Conservation (phyloP, 2,329 filamentous ascomycete species). For the Aulographum hederae region DNA sequence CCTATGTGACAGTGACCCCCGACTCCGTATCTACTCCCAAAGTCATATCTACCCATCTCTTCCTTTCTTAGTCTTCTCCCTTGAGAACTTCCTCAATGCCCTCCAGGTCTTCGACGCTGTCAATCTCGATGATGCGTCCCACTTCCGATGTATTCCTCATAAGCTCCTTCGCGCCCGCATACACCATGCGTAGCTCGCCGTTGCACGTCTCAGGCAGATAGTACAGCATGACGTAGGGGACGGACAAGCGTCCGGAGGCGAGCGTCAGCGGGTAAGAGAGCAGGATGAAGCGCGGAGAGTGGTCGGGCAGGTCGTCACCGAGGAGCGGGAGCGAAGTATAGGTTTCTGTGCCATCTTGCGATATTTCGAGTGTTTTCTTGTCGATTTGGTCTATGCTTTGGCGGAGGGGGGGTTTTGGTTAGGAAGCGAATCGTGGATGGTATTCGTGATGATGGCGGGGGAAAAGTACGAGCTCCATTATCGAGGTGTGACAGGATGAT, state of each 20-base stretch:
- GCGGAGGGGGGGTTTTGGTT: constrained; percentile 11
- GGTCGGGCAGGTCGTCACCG: constrained; percentile 78
- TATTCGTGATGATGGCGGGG: background rate
- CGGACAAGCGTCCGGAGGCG: constrained; percentile 66
- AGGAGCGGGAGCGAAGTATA: constrained; percentile 71
- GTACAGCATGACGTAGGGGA: constrained; percentile 88
- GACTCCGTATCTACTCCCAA: too few relatives aligned
- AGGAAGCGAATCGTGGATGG: constrained; percentile 7
- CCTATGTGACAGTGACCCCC: too few relatives aligned
- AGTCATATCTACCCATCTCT: too few relatives aligned
- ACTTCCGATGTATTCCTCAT: constrained; percentile 88
- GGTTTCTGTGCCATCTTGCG: constrained; percentile 59
- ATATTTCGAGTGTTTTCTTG: constrained; percentile 77
- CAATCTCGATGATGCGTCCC: constrained; percentile 71
- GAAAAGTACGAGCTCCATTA: background rate
- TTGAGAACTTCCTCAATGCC: constrained; percentile 53
- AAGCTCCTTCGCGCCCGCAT: constrained; percentile 88
- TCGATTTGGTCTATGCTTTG: constrained; percentile 61
- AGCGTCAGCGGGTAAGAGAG: constrained; percentile 81
- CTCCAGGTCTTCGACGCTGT: constrained; percentile 61
- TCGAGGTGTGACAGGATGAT: too few relatives aligned
- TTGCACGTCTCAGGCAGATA: constrained; percentile 90
- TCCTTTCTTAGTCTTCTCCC: background rate
- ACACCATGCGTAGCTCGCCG: constrained; percentile 73
- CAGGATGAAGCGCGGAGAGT: constrained; percentile 75